Evolutionary conservation across 2,329 filamentous ascomycete genomes (phyloP), one percentile per base, ranked within the genome.

Genomic region (Esteya vermicola): DNA sequence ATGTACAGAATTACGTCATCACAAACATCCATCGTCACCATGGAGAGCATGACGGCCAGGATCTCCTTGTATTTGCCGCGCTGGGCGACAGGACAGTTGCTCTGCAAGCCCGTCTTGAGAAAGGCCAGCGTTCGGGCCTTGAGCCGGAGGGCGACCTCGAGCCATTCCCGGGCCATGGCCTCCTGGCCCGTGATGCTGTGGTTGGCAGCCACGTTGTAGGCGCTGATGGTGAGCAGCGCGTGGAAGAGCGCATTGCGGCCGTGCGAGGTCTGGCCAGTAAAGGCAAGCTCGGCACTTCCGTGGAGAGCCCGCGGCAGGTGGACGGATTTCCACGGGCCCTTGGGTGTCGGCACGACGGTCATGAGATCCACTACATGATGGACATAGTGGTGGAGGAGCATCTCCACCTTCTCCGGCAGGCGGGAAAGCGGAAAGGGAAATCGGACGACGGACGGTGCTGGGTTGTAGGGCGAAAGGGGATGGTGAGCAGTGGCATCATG

Each of bases 51-150:
- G 12, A 14, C 30, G 3, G 37, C 37, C 28, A 39, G 28, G 9
- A 39, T 9, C 37, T 39, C 37, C 37, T 39, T 39, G 30, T 39
- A 39, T 21, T 39, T 39, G 14, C 23, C 23, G 8, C 35, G 23
- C n/a, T 19, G 4, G 4, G 23, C 14, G 8, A 22, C 12, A 20
- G 21, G n/a, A 6, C 25, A 30, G 30, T 26, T 20, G n/a, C 12
- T 10, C 20, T 27, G 23, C 26, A 37, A 10, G 5, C 18, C 23
- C 8, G 23, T 25, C 12, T 27, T 27, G n/a, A 37, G 25, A 12
- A 22, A 20, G 6, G 33, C 26, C 10, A 37, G 35, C 9, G 23
- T 18, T n/a, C 23, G n/a, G 6, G 35, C 35, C 26, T 37, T 37
- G 23, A 27, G 23, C 8, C 35, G 35, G n/a, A 37, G 8, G 10